A percentile compares a stretch with the other conserved stretches of the same genome.
Evolutionary conservation across 108 stramenopile genomes (phyloP).

Genomic region (Pseudonitzschia multiseries): DNA sequence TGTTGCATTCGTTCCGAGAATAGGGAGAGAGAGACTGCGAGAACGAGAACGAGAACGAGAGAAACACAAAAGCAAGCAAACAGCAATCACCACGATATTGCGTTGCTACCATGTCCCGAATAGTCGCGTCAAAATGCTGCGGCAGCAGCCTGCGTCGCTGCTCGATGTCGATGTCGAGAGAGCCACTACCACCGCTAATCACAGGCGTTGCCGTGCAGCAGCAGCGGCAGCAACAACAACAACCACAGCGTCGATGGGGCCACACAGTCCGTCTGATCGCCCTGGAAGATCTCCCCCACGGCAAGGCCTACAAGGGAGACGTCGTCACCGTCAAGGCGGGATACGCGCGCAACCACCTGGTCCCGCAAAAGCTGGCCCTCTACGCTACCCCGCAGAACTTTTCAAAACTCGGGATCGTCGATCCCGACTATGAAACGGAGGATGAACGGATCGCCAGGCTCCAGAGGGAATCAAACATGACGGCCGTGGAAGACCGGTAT

Average conservation of each 20-base stretch:
- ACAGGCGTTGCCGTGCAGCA: too few relatives aligned
- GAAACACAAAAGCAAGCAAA: too few relatives aligned
- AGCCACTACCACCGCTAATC: too few relatives aligned
- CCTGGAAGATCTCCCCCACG: constrained; percentile 71
- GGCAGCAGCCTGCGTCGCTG: not conserved
- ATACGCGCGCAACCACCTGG: constrained; percentile 83
- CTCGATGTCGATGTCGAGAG: too few relatives aligned
- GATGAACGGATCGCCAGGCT: constrained; percentile 53
- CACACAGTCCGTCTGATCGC: constrained; percentile 85
- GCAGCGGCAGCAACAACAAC: not conserved
- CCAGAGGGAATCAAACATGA: constrained; percentile 31
- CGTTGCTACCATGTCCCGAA: not conserved
- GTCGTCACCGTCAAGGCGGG: constrained; percentile 79
- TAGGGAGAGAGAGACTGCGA: too few relatives aligned
- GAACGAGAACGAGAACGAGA: too few relatives aligned
- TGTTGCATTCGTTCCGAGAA: too few relatives aligned
- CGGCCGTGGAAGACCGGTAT: constrained; percentile 40
- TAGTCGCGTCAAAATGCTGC: not conserved
- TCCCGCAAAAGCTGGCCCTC: constrained; percentile 72
- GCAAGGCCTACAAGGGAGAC: constrained; percentile 75
- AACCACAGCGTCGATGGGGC: constrained; percentile 25
- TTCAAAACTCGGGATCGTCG: constrained; percentile 70
- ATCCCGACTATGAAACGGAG: constrained; percentile 65
- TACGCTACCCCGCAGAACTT: constrained; percentile 85
- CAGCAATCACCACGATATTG: too few relatives aligned